A percentile compares a stretch with the other conserved stretches of the same genome.
These are phyloP conservation scores for Fusarium neocosmosporiellum DNA, from an alignment of 2,329 filamentous ascomycete genomes.

Conservation along the genomic window DNA sequence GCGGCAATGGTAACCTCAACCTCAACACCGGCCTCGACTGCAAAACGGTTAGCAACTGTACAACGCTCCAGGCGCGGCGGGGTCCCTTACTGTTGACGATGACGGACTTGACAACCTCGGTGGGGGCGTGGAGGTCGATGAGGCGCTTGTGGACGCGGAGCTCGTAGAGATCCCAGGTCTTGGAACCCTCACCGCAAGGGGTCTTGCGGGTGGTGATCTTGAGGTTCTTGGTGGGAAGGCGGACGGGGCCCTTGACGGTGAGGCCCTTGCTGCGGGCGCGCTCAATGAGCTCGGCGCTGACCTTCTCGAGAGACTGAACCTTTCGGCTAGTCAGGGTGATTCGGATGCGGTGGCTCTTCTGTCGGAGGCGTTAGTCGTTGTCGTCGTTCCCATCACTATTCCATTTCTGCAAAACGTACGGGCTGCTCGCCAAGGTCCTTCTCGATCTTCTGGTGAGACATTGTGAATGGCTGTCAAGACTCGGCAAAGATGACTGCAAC, in stretches of 20 bases:
- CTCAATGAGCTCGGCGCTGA: slow-evolving; percentile 98
- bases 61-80: neutral
- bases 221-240: slow-evolving; percentile 96
- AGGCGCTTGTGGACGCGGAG: slow-evolving; percentile 99
- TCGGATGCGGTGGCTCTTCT: slow-evolving; percentile 98
- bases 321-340: slow-evolving; percentile 98
- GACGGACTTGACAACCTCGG: slow-evolving; percentile 97
- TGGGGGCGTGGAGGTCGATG: slow-evolving; percentile 97
- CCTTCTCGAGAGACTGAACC: slow-evolving; percentile 96
- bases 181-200: slow-evolving; percentile 98
- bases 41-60: slow-evolving; percentile 19
- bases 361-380: slow-evolving; percentile 33
- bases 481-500: slow-evolving; percentile 70
- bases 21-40: slow-evolving; percentile 87
- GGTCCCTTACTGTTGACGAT: slow-evolving; percentile 79
- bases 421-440: slow-evolving; percentile 93
- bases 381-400: neutral
- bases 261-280: slow-evolving; percentile 99
- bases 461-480: slow-evolving; percentile 81
- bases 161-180: slow-evolving; percentile 99
- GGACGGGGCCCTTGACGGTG: slow-evolving; percentile 97
- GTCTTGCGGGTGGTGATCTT: slow-evolving; percentile 99
- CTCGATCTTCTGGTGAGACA: slow-evolving; percentile 96
- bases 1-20: slow-evolving; percentile 93
- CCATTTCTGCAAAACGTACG: slow-evolving; percentile 60